These are phyloP conservation scores for Epichloe bromicola DNA, from an alignment of 2,329 filamentous ascomycete genomes.

Conservation along the genomic window DNA sequence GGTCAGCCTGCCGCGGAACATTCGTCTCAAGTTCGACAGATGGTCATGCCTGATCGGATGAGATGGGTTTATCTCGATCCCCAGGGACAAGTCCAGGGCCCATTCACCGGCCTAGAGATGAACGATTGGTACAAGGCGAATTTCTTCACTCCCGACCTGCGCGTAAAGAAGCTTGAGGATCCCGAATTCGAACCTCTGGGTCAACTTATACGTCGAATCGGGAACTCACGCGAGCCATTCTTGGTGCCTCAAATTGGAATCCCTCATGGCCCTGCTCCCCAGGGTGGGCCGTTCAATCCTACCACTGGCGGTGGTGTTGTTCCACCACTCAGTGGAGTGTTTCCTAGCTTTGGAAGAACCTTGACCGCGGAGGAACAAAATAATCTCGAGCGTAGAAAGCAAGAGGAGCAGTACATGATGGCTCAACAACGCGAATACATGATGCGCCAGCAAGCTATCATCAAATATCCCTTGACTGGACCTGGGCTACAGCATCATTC, in stretches of 20 bases:
- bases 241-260: conserved; percentile 95
- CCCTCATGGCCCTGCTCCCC: conserved; percentile 64
- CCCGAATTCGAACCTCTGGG: conserved; percentile 88
- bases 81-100: conserved; percentile 81
- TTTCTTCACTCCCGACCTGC: conserved; percentile 88
- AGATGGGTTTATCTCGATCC: conserved; percentile 97
- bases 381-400: conserved; percentile 87
- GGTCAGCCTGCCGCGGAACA: conserved; percentile 33
- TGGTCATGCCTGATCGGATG: conserved; percentile 99
- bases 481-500: conserved; percentile 72
- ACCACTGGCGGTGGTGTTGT: conserved; percentile 49
- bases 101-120: conserved; percentile 95
- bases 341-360: conserved; percentile 92
- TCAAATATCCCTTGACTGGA: conserved; percentile 52
- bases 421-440: conserved; percentile 90
- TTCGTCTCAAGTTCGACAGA: conserved; percentile 64
- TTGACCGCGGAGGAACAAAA: conserved; percentile 97
- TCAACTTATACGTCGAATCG: conserved; percentile 87
- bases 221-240: conserved; percentile 95
- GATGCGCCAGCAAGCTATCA: conserved; percentile 69
- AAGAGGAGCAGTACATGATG: conserved; percentile 96
- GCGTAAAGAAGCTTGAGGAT: conserved; percentile 92
- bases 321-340: conserved; percentile 83
- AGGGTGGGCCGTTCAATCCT: conserved; percentile 34
- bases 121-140: conserved; percentile 99